A percentile compares a stretch with the other conserved stretches of the same genome.
Conservation (phyloP, 768 basidiomycete species). For the Hygrocybe punicea region DNA sequence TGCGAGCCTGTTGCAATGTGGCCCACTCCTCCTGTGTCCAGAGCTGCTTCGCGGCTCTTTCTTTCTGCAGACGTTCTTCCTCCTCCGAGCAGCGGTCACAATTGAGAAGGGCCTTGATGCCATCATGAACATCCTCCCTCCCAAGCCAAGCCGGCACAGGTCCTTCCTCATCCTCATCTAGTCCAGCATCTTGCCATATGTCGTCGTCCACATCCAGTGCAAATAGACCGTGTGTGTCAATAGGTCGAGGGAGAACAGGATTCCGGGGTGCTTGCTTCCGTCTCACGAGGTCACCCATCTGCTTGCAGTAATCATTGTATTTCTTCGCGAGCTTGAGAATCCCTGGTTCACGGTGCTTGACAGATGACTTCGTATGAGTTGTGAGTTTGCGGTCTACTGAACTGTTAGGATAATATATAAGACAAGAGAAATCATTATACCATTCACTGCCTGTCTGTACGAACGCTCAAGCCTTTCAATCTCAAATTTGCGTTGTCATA, state of each 20-base stretch:
- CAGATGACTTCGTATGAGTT: slow-evolving; percentile 24
- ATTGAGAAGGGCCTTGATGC: slow-evolving; percentile 30
- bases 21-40: slow-evolving; percentile 31
- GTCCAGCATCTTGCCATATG: slow-evolving; percentile 29
- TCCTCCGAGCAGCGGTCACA: slow-evolving; percentile 29
- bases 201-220: slow-evolving; percentile 36
- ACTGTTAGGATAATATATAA: background rate
- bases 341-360: slow-evolving; percentile 26
- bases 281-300: slow-evolving; percentile 20
- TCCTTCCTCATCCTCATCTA: slow-evolving; percentile 20
- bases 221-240: slow-evolving; percentile 24
- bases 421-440: background rate
- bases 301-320: slow-evolving; percentile 29
- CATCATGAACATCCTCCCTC: slow-evolving; percentile 22
- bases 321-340: slow-evolving; percentile 21
- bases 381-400: slow-evolving; percentile 25
- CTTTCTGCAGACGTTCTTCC: slow-evolving; percentile 13
- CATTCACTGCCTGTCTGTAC: background rate
- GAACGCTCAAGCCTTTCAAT: background rate
- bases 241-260: slow-evolving; percentile 20
- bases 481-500: background rate
- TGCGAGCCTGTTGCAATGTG: background rate
- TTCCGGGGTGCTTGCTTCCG: slow-evolving; percentile 19
- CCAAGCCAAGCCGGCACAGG: slow-evolving; percentile 26
- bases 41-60: slow-evolving; percentile 18